phyloP scores from a whole-genome alignment of 192 early-diverging fungal species.

The Coemansia sp. region DNA sequence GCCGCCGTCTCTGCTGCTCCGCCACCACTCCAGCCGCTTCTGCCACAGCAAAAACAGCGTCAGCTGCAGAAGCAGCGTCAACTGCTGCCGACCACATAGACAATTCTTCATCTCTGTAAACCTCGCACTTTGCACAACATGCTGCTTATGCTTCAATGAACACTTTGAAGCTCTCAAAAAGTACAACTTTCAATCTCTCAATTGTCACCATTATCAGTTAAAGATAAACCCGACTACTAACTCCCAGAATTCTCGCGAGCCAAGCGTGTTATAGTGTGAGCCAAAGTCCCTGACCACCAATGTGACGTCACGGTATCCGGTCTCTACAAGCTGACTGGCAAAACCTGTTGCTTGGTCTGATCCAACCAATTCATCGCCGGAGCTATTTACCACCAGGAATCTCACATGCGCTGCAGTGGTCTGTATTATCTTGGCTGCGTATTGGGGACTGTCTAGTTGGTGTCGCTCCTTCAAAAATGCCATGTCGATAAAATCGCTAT shows the following conservation, averaged over 20 bases:
- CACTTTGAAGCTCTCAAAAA: not conserved
- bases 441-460: constrained; percentile 15
- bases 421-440: not conserved
- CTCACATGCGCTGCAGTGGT: constrained; percentile 36
- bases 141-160: not conserved
- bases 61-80: not conserved
- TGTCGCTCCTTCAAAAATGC: constrained; percentile 59
- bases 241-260: constrained; percentile 28
- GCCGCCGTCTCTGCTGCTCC: not conserved
- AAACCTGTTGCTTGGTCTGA: constrained; percentile 54
- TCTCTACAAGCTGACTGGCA: constrained; percentile 18
- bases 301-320: constrained; percentile 21
- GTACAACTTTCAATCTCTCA: not conserved
- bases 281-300: constrained; percentile 27
- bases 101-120: not conserved
- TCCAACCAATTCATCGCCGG: constrained; percentile 69
- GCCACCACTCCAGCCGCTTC: not conserved
- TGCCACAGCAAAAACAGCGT: not conserved
- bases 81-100: not conserved
- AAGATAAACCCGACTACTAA: constrained; percentile 26
- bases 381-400: constrained; percentile 64
- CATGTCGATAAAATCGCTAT: constrained; percentile 68
- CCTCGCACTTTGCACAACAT: not conserved
- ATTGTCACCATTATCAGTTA: not conserved
- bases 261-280: constrained; percentile 23